Percentiles rank a stretch among this genome's conserved stretches.
phyloP scores from a whole-genome alignment of 148 eudicot species.

The Polygonum maritimum region DNA sequence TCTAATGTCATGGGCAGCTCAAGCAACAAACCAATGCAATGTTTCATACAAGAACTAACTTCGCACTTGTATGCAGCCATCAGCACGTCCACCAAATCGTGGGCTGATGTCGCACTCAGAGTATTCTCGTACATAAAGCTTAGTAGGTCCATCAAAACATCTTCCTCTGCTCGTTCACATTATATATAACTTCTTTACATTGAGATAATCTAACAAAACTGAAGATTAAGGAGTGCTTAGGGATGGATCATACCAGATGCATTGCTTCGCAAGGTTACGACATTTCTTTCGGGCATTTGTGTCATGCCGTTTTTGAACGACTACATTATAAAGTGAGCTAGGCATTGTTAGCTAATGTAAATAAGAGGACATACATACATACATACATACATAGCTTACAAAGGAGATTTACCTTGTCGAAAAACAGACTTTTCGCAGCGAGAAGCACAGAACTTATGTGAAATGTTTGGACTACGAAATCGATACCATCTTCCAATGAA shows the following conservation, averaged over 20 bases:
- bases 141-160: conserved; percentile 26
- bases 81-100: background rate
- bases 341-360: background rate
- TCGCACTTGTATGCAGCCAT: conserved; percentile 8
- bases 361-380: too few relatives aligned
- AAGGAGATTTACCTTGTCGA: background rate
- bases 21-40: conserved; percentile 11
- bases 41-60: conserved; percentile 27
- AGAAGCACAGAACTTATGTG: background rate
- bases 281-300: background rate
- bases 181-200: too few relatives aligned
- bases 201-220: too few relatives aligned
- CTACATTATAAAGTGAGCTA: background rate
- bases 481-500: background rate
- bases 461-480: background rate
- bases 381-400: too few relatives aligned
- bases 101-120: conserved; percentile 15
- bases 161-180: conserved; percentile 24
- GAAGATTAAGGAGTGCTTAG: background rate
- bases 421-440: background rate
- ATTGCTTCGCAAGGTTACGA: background rate
- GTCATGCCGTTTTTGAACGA: background rate
- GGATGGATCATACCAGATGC: background rate
- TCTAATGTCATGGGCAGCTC: conserved; percentile 25
- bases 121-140: conserved; percentile 20